Conservation (phyloP, 2,329 filamentous ascomycete genomes). For the Blumeria hordei region DNA sequence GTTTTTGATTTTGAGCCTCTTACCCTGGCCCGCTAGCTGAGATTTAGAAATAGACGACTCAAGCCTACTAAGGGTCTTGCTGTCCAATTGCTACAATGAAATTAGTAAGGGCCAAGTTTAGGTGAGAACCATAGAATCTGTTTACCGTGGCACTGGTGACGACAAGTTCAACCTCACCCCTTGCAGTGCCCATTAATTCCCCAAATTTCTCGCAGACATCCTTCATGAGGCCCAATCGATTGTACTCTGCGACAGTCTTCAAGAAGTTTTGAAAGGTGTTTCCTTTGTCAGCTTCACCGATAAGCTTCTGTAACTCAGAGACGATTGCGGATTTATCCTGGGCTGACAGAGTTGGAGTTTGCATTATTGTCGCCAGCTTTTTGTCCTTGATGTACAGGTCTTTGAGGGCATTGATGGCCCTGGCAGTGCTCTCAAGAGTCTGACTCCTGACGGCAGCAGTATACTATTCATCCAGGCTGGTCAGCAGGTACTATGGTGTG, state of each 20-base stretch:
- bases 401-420: constrained; percentile 48
- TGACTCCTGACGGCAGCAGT: constrained; percentile 80
- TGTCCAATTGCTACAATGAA: constrained; percentile 47
- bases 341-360: constrained; percentile 52
- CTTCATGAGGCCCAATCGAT: constrained; percentile 64
- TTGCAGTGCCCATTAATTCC: constrained; percentile 66
- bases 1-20: constrained; percentile 95
- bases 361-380: constrained; percentile 56
- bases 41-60: constrained; percentile 80
- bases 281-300: constrained; percentile 41
- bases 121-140: constrained; percentile 5
- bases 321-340: constrained; percentile 73
- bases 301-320: constrained; percentile 65
- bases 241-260: constrained; percentile 77
- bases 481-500: not conserved
- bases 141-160: constrained; percentile 77
- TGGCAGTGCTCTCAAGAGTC: constrained; percentile 63
- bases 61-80: constrained; percentile 62
- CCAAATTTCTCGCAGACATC: constrained; percentile 71
- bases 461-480: constrained; percentile 35
- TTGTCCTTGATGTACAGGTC: constrained; percentile 55
- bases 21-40: constrained; percentile 63
- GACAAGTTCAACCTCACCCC: constrained; percentile 78
- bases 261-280: constrained; percentile 90
- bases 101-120: constrained; percentile 1